Base-by-base conservation (phyloP, 176 grass and related monocot genomes). In the Phoenix dactylifera region DNA sequence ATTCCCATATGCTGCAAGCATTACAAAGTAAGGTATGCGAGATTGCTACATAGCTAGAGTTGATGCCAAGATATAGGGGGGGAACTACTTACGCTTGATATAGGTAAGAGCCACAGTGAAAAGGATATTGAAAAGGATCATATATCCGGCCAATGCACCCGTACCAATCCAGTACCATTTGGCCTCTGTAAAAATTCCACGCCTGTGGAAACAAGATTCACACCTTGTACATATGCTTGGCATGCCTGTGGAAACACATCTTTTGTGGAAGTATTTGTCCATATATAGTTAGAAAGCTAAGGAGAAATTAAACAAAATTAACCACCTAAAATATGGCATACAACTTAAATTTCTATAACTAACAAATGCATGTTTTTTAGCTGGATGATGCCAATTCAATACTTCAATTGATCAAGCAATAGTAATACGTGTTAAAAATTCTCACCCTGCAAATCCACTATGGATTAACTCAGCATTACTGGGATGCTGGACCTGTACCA, bases 401-500 rank as follows among this genome's bases (percentile, higher is more conserved):
- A 6, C 18, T 63, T 20, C 49, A 61, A 20, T 6, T 22, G 51
- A 12, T 16, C n/a, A n/a, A n/a, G n/a, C n/a, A n/a, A n/a, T n/a
- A n/a, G 2, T 50, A 59, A 28, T 6, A 30, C 3, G 39, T 71
- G 22, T 44, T 12, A 23, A 53, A 64, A 30, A 66, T 66, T 63
- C 66, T 88, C 71, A 97, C 93, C 78, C 74, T 65, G 84, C 62
- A 57, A 67, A 74, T 70, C 79, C 87, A 73, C 50, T 79, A 75
- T 98, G 76, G 44, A 61, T 86, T 69, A 88, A 80, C 69, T 85
- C 87, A 75, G 81, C 64, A 76, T 83, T 92, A 82, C 66, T 89
- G 56, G 93, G 93, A 72, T 98, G 92, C 49, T 92, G 84, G 71
- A 98, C 87, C 93, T 98, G 85, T 67, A 91, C 55, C n/a, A 73